Base-by-base conservation (phyloP, 169 alveolate genomes). In the Eimeria acervulina region DNA sequence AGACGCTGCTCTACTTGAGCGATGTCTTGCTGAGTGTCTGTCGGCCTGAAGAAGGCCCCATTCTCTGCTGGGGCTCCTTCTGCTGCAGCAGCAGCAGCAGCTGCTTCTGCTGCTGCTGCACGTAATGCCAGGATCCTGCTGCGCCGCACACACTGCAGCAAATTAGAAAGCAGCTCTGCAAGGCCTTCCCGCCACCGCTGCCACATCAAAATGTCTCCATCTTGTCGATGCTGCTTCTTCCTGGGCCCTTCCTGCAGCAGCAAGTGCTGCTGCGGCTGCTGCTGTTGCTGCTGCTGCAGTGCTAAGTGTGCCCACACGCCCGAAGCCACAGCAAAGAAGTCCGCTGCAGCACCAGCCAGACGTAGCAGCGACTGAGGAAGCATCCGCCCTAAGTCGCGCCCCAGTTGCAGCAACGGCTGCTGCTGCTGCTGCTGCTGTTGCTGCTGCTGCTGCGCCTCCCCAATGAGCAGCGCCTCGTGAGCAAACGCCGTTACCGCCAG, bases 141-240 rank as follows among this genome's bases (percentile, higher is more conserved):
- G 70, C 74, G 70, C 91, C 74, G n/a, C 47, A 63, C 91, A n/a
- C 91, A 51, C 55, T 83, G 91, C 91, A 83, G 91, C 91, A 83
- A 40, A 51, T 63, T n/a, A 55, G 51, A 21, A 0, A 83, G 74
- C 15, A 83, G 70, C 40, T 83, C 91, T 5, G 76, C 74, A 7
- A 83, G 42, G 40, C 36, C n/a, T 51, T 28, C 23, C 44, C 91
- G 44, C 91, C 91, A 83, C 52, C 21, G 91, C 47, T 31, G 59
- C 91, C 91, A 83, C 52, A 52, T 12, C 7, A 51, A 44, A n/a
- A n/a, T 12, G 55, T 83, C 74, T 51, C 31, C 61, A 23, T 83
- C 91, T 28, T 52, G 74, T 31, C 91, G 91, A 51, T 83, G 91
- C 74, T 83, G 91, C 74, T 83, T 83, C 33, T 51, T 51, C 74